Percentiles rank a stretch among this genome's conserved stretches.
These are phyloP conservation scores for Sporobolomyces phaffii DNA, from an alignment of 768 basidiomycete species.

Conservation along the genomic window DNA sequence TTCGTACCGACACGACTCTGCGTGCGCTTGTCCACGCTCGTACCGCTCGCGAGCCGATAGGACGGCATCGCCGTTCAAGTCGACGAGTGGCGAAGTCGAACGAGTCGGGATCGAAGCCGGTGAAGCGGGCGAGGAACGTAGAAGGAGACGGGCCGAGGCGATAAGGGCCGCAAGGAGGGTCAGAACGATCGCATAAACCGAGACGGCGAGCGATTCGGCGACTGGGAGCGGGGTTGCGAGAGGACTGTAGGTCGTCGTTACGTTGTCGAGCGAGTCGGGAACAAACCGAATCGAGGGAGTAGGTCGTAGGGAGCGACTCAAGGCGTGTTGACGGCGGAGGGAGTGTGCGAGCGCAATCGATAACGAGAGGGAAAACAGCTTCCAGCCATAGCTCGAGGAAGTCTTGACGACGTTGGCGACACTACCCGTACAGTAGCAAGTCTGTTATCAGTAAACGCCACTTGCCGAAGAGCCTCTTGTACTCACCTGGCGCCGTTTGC, in stretches of 20 bases:
- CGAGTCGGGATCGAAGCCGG: background rate
- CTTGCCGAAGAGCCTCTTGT: too few relatives aligned
- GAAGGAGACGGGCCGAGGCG: background rate
- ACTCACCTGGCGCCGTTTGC: too few relatives aligned
- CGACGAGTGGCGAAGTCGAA: conserved; percentile 9
- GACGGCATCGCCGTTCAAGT: conserved; percentile 21
- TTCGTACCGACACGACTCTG: background rate
- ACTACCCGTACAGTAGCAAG: too few relatives aligned
- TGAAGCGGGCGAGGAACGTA: background rate
- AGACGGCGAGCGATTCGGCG: background rate
- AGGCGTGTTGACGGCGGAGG: background rate
- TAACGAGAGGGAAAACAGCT: conserved; percentile 18
- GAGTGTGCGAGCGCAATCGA: conserved; percentile 9
- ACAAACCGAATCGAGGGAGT: background rate
- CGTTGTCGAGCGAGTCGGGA: background rate
- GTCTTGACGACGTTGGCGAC: too few relatives aligned
- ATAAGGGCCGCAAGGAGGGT: background rate
- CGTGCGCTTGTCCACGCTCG: background rate
- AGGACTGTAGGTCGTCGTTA: conserved; percentile 1
- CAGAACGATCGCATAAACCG: background rate
- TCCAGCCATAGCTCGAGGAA: conserved; percentile 13
- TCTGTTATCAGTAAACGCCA: too few relatives aligned
- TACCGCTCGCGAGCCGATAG: background rate
- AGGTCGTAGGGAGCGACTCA: background rate
- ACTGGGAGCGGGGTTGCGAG: conserved; percentile 23